Conservation (phyloP, 108 stramenopile genomes). For the Nannochloropsis salina region DNA sequence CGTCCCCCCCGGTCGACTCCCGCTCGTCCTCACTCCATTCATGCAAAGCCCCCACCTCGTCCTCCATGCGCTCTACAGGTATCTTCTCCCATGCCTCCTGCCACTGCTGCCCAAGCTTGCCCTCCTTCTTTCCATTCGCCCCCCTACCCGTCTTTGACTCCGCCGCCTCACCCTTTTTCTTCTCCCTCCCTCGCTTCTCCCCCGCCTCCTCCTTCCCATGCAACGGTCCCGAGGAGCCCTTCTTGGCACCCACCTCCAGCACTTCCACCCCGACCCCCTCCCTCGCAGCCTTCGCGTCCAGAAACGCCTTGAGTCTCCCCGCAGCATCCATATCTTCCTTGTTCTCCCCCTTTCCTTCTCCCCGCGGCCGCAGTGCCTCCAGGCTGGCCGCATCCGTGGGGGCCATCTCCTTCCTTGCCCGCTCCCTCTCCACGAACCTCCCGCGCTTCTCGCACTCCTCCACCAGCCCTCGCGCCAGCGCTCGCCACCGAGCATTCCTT, state of each 20-base stretch:
- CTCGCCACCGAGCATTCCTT: constrained; percentile 30
- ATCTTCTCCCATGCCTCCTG: not conserved
- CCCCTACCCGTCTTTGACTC: not conserved
- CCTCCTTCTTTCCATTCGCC: not conserved
- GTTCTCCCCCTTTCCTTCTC: not conserved
- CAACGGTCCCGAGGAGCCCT: not conserved
- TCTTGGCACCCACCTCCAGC: not conserved
- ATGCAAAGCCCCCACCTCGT: not conserved
- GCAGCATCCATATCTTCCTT: not conserved
- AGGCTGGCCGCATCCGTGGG: constrained; percentile 25
- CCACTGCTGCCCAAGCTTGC: not conserved
- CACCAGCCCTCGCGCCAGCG: constrained; percentile 39
- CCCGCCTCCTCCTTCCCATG: not conserved
- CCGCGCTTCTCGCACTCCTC: constrained; percentile 30
- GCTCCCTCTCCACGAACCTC: constrained; percentile 29
- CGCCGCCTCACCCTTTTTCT: not conserved
- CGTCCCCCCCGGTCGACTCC: not conserved
- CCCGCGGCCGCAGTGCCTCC: constrained; percentile 34
- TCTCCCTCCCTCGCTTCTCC: not conserved
- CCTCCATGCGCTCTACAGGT: not conserved
- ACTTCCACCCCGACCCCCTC: not conserved
- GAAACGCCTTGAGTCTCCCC: not conserved
- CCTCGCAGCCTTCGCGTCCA: not conserved
- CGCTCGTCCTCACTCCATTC: not conserved
- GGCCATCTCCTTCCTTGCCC: constrained; percentile 24